phyloP scores from a whole-genome alignment of 345 rosid species.

The Eutrema heterophyllum region DNA sequence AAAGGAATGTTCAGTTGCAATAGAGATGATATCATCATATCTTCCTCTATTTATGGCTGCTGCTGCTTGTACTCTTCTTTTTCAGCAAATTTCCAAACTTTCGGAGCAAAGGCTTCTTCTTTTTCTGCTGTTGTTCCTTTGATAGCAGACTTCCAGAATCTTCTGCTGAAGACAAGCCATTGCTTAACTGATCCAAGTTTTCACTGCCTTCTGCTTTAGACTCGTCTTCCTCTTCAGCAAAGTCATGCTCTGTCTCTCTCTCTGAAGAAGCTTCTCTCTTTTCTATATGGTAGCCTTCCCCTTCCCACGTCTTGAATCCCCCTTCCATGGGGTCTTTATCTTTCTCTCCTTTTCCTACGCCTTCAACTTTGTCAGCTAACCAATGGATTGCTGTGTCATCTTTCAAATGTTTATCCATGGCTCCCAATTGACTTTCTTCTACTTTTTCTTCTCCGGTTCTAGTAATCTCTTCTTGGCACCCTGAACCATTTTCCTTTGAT shows the following conservation, averaged over 20 bases:
- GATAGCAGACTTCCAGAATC: conserved; percentile 51
- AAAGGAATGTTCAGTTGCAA: conserved; percentile 11
- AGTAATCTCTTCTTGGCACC: conserved; percentile 51
- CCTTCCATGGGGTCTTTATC: conserved; percentile 54
- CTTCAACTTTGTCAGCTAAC: conserved; percentile 34
- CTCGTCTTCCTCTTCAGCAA: conserved; percentile 65
- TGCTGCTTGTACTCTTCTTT: conserved; percentile 57
- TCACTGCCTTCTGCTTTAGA: conserved; percentile 62
- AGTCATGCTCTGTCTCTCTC: conserved; percentile 64
- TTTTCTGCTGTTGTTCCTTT: conserved; percentile 70
- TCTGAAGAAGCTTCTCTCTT: conserved; percentile 82
- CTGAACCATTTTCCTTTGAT: conserved; percentile 73
- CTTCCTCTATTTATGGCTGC: conserved; percentile 42
- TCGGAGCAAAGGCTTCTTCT: conserved; percentile 82
- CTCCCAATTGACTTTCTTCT: conserved; percentile 39
- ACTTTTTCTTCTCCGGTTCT: conserved; percentile 30
- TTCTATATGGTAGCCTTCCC: conserved; percentile 87
- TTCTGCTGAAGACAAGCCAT: conserved; percentile 51
- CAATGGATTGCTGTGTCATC: conserved; percentile 6
- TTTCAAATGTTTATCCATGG: conserved; percentile 26
- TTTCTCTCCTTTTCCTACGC: conserved; percentile 43
- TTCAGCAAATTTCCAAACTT: conserved; percentile 89
- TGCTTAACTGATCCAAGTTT: conserved; percentile 53
- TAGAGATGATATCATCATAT: background rate
- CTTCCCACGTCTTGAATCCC: conserved; percentile 82